Evolutionary conservation across 1,284 basidiomycete species (phyloP), one percentile per base, ranked within the genome.

Genomic region (Anthracocystis walkeri): DNA sequence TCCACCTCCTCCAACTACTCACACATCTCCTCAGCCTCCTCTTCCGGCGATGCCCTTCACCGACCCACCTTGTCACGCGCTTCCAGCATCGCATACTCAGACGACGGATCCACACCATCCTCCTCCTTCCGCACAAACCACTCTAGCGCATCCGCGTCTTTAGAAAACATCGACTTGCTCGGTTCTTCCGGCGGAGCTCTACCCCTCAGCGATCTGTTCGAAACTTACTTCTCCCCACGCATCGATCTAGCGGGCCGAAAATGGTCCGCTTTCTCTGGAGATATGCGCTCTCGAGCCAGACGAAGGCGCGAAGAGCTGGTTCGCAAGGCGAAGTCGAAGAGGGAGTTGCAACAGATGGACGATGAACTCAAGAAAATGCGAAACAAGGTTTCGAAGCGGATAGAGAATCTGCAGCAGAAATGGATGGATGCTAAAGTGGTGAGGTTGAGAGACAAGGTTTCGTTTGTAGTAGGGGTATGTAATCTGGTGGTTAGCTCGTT

Each of bases 371-470:
- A 91, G 83, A 91, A 90, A 82, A 91, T 95, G 85, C 95, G 90
- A 82, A 80, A 89, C 58, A 90, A 90, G 87, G 90, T 95, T 42
- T 91, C 92, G 1, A 87, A 88, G 60, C 90, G 93, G 27, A 90
- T 94, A 87, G 89, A 91, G 29, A 88, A 87, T 0, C 87, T 97
- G 14, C 87, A 90, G 29, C 88, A 89, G 12, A 90, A 92, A 44
- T 89, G 95, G 95, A 90, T 93, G 77, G 94, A 93, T 31, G 91
- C 93, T 1, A 95, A 95, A 83, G 92, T 94, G 40, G 91, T 97
- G 33, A 89, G 94, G 29, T 42, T 78, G n/a, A 58, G 71, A 20
- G 75, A 81, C 54, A 78, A 79, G 65, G 25, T 92, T 67, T 92
- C 92, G 0, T 97, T 97, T 87, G 93, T 96, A 86, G 89, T 93